Conservation (phyloP, 2,329 filamentous ascomycete species). For the Neocucurbitaria cava region DNA sequence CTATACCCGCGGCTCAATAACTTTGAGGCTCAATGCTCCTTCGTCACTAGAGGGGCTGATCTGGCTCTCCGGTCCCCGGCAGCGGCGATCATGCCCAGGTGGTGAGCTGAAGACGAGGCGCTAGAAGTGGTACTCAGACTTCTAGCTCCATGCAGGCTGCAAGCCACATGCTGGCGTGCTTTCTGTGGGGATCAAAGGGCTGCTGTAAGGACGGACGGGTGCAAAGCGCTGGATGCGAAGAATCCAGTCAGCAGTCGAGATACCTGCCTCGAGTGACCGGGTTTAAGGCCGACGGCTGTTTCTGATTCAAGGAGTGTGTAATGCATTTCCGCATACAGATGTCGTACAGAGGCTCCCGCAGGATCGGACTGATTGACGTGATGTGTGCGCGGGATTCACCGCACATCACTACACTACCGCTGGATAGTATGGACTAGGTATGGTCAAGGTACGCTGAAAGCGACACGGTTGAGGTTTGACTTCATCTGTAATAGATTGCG, state of each 20-base stretch:
- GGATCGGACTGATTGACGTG: not conserved
- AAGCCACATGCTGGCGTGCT: slow-evolving; percentile 1
- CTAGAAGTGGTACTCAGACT: slow-evolving; percentile 2
- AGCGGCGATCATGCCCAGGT: not conserved
- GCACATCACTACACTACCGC: not conserved
- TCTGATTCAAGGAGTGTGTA: slow-evolving; percentile 1
- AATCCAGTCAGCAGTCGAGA: no score
- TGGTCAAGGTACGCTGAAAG: not conserved
- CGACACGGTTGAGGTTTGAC: not conserved
- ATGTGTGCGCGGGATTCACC: not conserved
- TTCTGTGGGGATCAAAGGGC: not conserved
- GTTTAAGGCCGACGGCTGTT: not conserved
- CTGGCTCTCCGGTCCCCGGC: not conserved
- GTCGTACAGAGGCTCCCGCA: not conserved
- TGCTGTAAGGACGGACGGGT: not conserved
- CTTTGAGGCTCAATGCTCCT: not conserved
- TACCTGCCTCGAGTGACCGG: not conserved
- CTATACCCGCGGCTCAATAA: not conserved
- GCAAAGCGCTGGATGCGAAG: no score
- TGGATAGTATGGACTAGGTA: no score
- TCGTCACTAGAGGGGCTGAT: not conserved
- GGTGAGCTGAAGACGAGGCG: not conserved
- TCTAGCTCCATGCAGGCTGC: slow-evolving; percentile 2
- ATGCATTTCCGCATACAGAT: not conserved
- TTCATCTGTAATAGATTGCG: slow-evolving; percentile 12